These are phyloP conservation scores for Sclerotinia trifoliorum DNA, from an alignment of 2,329 filamentous ascomycete genomes.

Conservation along the genomic window DNA sequence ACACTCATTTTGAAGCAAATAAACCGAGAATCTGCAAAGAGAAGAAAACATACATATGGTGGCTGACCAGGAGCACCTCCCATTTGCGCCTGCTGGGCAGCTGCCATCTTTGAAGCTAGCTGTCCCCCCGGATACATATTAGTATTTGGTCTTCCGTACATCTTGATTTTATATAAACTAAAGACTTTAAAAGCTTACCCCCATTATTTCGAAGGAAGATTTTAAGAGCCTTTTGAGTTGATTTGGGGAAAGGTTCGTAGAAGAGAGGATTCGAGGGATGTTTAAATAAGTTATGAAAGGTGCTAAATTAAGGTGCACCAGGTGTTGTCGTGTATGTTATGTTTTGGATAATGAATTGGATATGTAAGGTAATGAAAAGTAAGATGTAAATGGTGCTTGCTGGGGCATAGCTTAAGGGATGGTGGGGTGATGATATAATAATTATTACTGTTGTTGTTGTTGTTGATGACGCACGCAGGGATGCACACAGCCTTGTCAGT, in stretches of 20 bases:
- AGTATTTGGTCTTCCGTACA: conserved; percentile 21
- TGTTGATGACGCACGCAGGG: conserved; percentile 17
- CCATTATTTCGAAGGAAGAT: conserved; percentile 20
- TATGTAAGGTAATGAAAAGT: not conserved
- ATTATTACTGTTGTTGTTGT: not conserved
- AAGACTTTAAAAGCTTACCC: conserved; percentile 23
- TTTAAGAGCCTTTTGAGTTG: conserved; percentile 15
- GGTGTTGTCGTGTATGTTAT: not conserved
- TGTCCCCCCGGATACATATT: conserved; percentile 17
- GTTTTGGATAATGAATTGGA: not conserved
- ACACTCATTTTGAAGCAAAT: not conserved
- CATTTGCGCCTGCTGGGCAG: conserved; percentile 19
- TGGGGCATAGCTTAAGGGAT: conserved; percentile 6
- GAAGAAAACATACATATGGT: conserved; percentile 19
- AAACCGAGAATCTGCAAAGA: no score
- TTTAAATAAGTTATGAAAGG: not conserved
- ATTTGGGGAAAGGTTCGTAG: no score
- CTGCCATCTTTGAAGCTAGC: conserved; percentile 24
- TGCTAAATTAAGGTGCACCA: not conserved
- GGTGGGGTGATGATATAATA: conserved; percentile 17
- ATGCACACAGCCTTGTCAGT: conserved; percentile 10
- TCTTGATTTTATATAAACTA: not conserved
- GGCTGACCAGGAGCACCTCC: conserved; percentile 17
- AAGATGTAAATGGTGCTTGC: not conserved
- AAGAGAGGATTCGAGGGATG: not conserved